Evolutionary conservation across 2,329 filamentous ascomycete genomes (phyloP), one percentile per base, ranked within the genome.

Genomic region (Trichoderma endophyticum): DNA sequence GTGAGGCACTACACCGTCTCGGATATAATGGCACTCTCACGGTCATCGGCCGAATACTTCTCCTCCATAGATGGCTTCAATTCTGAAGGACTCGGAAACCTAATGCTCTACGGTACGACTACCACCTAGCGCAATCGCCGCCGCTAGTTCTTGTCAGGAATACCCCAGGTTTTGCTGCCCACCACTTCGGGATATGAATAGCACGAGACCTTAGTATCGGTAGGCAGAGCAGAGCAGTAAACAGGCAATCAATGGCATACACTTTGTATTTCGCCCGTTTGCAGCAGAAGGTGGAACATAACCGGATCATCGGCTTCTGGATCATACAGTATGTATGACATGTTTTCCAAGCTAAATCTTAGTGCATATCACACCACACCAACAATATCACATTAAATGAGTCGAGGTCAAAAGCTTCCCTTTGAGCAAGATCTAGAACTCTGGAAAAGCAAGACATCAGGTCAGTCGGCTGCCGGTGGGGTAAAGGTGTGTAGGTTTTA

Each of bases 151-250:
- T 34, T 57, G 4, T 18, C 28, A 26, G 32, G 60, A 43, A 14
- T 66, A 51, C 34, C 69, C 51, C 54, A 66, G 32, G 34, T 66
- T 71, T 51, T 9, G 26, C 61, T 21, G 21, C 51, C 62, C 69
- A 60, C 62, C 68, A 39, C 34, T 62, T 71, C 60, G 48, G 67
- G 43, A 71, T 39, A 57, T 64, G 60, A 64, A 56, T 64, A 48
- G 36, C 51, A 62, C 60, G 32, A 57, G 51, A 71, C 18, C 30
- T 39, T 24, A n/a, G n/a, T 21, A 54, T 9, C 2, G 5, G 26
- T 24, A 43, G 34, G 11, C 11, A 34, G 18, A 60, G 57, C 18
- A 24, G 24, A 61, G n/a, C 56, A 21, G 5, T 36, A 12, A 24
- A n/a, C 39, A 32, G 15, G 21, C 14, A 32, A 26, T 61, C 6